Conservation (phyloP, 805 yeast genomes). For the Candida sanyiensis region DNA sequence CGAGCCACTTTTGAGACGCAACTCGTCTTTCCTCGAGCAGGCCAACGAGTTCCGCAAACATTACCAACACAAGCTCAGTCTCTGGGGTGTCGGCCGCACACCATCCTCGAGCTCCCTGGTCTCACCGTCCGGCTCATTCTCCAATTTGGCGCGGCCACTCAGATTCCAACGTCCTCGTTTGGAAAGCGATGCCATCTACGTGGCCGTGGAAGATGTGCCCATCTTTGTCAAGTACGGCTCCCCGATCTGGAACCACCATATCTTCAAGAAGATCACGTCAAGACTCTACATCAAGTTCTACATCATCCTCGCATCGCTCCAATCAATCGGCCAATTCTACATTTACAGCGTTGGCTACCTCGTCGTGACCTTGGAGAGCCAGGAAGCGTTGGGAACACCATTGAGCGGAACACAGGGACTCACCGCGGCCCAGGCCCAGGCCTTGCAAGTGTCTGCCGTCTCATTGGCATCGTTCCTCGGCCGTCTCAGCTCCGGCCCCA, state of each 20-base stretch:
- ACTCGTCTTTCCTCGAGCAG: slow-evolving; percentile 10
- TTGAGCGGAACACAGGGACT: slow-evolving; percentile 1
- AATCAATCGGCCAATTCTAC: slow-evolving; percentile 67
- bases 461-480: slow-evolving; percentile 65
- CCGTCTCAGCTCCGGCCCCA: slow-evolving; percentile 56
- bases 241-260: slow-evolving; percentile 25
- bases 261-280: slow-evolving; percentile 18
- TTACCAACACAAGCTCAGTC: slow-evolving; percentile 19
- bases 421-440: slow-evolving; percentile 47
- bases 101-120: slow-evolving; percentile 13
- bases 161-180: slow-evolving; percentile 4
- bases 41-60: slow-evolving; percentile 16
- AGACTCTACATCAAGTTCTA: slow-evolving; percentile 45
- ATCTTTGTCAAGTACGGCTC: slow-evolving; percentile 24
- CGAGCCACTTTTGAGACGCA: slow-evolving; percentile 10
- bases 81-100: slow-evolving; percentile 27
- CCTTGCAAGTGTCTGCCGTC: slow-evolving; percentile 62
- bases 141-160: slow-evolving; percentile 3
- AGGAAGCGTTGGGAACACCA: slow-evolving; percentile 13
- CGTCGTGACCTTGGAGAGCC: slow-evolving; percentile 41
- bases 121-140: slow-evolving; percentile 5
- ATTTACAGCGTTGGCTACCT: slow-evolving; percentile 71
- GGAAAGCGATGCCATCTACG: slow-evolving; percentile 22
- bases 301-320: slow-evolving; percentile 47
- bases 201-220: slow-evolving; percentile 28